Evolutionary conservation across 73 alveolate species (phyloP).

Genomic region (Paramecium pentaurelia): DNA sequence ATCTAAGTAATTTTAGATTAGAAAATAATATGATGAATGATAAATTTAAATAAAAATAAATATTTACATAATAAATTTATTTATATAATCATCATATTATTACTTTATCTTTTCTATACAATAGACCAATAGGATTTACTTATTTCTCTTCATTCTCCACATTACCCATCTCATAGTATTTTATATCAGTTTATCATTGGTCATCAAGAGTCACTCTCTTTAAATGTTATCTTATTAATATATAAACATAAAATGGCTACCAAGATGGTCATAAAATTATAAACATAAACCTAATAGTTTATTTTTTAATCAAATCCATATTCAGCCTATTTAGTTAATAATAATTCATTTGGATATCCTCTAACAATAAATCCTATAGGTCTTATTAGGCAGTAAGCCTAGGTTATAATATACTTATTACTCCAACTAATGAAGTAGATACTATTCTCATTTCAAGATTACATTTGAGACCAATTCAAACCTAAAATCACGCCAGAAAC

Average conservation of each 20-base stretch:
- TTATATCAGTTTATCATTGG: neutral
- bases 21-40: neutral
- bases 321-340: neutral
- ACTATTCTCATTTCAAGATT: neutral
- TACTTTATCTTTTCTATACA: neutral
- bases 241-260: neutral
- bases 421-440: conserved; percentile 12
- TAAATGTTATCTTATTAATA: neutral
- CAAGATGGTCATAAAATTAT: neutral
- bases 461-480: neutral
- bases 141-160: neutral
- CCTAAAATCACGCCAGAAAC: neutral
- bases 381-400: neutral
- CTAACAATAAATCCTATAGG: neutral
- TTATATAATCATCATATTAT: neutral
- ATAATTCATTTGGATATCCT: conserved; percentile 19
- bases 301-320: neutral
- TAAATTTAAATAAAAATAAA: neutral
- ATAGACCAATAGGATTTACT: neutral
- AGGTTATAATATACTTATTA: neutral
- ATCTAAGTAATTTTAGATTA: neutral
- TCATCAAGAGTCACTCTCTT: neutral
- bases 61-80: neutral
- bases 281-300: neutral
- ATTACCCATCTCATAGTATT: conserved; percentile 40